Evolutionary conservation across 345 rosid species (phyloP).

Genomic region (Adansonia digitata): DNA sequence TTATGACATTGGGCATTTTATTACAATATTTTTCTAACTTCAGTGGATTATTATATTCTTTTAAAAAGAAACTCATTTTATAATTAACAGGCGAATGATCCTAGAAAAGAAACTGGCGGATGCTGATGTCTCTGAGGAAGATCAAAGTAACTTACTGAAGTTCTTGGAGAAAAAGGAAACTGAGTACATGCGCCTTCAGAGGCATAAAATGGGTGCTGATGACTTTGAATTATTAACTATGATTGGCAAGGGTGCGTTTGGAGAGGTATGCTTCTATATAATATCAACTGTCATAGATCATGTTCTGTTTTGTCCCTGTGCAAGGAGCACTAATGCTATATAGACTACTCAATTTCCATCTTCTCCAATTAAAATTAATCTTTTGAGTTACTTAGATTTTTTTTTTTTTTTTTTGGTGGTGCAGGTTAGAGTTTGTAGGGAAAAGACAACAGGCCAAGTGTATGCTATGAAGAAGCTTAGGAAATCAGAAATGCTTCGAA

Average conservation of each 20-base stretch:
- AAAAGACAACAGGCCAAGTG: constrained; percentile 82
- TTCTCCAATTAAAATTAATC: not conserved
- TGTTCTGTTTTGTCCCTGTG: not conserved
- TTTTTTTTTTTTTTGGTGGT: constrained; percentile 12
- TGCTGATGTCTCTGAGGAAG: constrained; percentile 97
- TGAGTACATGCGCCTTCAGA: constrained; percentile 94
- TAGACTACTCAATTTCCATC: not conserved
- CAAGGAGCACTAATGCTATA: not conserved
- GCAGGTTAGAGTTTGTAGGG: constrained; percentile 91
- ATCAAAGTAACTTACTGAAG: constrained; percentile 85
- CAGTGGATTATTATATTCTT: not conserved
- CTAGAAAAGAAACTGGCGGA: constrained; percentile 90
- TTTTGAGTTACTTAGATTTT: constrained; percentile 3
- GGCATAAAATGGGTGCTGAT: constrained; percentile 92
- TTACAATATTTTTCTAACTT: not conserved
- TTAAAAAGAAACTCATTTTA: not conserved
- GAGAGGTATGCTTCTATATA: constrained; percentile 48
- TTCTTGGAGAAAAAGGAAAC: constrained; percentile 94
- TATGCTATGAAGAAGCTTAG: constrained; percentile 95
- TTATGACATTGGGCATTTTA: not conserved
- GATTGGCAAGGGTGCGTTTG: constrained; percentile 88
- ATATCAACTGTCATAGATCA: not conserved
- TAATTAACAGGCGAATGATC: constrained; percentile 44
- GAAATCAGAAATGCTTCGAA: constrained; percentile 93
- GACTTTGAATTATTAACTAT: constrained; percentile 84